Conservation (phyloP, 768 basidiomycete genomes). For the Scleroderma bovista region DNA sequence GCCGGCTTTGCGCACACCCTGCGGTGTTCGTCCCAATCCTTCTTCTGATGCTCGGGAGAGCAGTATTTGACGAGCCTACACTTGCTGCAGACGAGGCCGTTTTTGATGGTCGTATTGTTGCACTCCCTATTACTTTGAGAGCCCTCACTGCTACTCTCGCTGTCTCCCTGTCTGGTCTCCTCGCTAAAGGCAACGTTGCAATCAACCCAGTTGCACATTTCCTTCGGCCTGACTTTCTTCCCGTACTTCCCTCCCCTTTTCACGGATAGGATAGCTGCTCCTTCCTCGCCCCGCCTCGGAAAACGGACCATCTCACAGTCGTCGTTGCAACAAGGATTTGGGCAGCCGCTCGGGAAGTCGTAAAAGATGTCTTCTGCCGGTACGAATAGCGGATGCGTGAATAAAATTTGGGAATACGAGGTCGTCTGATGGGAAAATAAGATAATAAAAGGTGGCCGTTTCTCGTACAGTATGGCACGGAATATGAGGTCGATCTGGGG, state of each 20-base stretch:
- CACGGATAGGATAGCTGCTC: slow-evolving; percentile 57
- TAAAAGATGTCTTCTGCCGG: slow-evolving; percentile 68
- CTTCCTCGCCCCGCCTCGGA: slow-evolving; percentile 57
- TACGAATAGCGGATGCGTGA: slow-evolving; percentile 66
- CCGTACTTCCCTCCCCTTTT: slow-evolving; percentile 49
- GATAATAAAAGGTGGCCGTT: slow-evolving; percentile 69
- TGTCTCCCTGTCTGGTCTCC: slow-evolving; percentile 27
- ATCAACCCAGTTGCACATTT: slow-evolving; percentile 84
- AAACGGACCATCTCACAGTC: slow-evolving; percentile 83
- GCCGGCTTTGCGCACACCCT: slow-evolving; percentile 53
- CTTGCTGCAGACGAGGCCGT: slow-evolving; percentile 66
- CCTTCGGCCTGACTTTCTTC: slow-evolving; percentile 45
- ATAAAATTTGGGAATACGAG: slow-evolving; percentile 78
- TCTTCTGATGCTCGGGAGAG: slow-evolving; percentile 65
- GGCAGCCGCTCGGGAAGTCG: slow-evolving; percentile 76
- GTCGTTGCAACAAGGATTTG: slow-evolving; percentile 73
- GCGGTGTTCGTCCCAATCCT: slow-evolving; percentile 76
- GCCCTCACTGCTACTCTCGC: slow-evolving; percentile 32
- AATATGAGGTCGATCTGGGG: slow-evolving; percentile 77
- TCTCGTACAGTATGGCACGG: slow-evolving; percentile 71
- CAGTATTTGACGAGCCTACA: slow-evolving; percentile 78
- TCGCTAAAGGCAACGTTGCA: slow-evolving; percentile 59
- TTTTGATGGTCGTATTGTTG: slow-evolving; percentile 22
- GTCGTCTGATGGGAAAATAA: slow-evolving; percentile 77
- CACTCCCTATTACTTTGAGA: slow-evolving; percentile 41